A percentile compares a stretch with the other conserved stretches of the same genome.
Conservation (phyloP, 495 filamentous ascomycete genomes). For the Bathelium albidoporum region DNA sequence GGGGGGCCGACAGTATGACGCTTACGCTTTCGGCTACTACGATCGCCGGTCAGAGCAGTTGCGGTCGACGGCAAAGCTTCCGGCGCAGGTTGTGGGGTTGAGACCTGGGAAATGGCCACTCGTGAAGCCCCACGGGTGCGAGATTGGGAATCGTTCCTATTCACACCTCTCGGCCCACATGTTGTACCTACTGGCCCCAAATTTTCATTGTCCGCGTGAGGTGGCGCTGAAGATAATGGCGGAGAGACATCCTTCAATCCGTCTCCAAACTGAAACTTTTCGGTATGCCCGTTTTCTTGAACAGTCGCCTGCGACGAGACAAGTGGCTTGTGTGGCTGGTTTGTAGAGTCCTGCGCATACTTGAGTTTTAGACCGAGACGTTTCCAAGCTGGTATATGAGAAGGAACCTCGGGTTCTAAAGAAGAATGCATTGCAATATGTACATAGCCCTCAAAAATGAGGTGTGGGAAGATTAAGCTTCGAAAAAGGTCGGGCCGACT, state of each 20-base stretch:
- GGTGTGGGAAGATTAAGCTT: slow-evolving; percentile 26
- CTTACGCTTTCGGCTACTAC: not conserved
- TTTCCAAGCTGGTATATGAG: slow-evolving; percentile 64
- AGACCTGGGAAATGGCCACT: not conserved
- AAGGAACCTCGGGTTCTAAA: not conserved
- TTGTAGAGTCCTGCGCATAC: slow-evolving; percentile 40
- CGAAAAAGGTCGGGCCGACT: slow-evolving; percentile 1
- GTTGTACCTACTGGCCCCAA: not conserved
- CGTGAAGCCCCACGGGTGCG: not conserved
- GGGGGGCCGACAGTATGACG: not conserved
- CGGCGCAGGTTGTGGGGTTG: not conserved
- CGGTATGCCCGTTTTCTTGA: slow-evolving; percentile 2
- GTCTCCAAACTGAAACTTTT: not conserved
- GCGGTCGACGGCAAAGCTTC: not conserved
- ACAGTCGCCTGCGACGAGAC: not conserved
- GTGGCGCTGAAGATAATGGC: not conserved
- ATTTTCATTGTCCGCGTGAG: not conserved
- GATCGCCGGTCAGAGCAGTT: not conserved
- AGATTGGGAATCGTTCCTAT: not conserved
- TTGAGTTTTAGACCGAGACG: slow-evolving; percentile 68
- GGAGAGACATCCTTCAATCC: not conserved
- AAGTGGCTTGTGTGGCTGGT: slow-evolving; percentile 8
- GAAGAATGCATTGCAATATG: not conserved
- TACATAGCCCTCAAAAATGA: slow-evolving; percentile 6
- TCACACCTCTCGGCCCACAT: not conserved